A percentile compares a stretch with the other conserved stretches of the same genome.
These are phyloP conservation scores for Fusarium staphyleae DNA, from an alignment of 2,329 filamentous ascomycete genomes.

Conservation along the genomic window DNA sequence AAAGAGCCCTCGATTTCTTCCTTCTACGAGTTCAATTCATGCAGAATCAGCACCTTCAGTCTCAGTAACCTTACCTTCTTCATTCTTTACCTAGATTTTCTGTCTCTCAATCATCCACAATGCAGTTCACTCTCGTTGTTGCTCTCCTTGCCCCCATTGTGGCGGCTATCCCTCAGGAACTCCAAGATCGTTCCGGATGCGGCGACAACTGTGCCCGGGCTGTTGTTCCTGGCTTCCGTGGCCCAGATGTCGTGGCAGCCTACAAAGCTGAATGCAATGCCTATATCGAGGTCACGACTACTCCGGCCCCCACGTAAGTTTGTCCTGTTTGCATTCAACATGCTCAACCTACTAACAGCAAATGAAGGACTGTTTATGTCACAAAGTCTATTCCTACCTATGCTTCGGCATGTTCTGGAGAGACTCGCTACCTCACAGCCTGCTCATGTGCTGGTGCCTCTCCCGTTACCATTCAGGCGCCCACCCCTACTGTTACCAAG, in stretches of 20 bases:
- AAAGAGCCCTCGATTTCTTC: constrained; percentile 2
- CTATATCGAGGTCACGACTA: constrained; percentile 29
- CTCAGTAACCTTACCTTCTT: not conserved
- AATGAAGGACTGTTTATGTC: constrained; percentile 25
- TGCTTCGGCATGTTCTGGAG: constrained; percentile 33
- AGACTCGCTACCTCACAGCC: constrained; percentile 30
- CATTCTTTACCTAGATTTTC: not conserved
- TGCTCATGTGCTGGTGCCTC: constrained; percentile 30
- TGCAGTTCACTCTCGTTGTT: constrained; percentile 33
- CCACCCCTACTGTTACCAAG: constrained; percentile 30
- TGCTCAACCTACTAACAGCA: not conserved
- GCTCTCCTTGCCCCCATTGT: constrained; percentile 21
- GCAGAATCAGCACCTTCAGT: not conserved
- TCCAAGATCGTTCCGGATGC: constrained; percentile 23
- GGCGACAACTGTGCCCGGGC: constrained; percentile 33
- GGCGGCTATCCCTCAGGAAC: constrained; percentile 25
- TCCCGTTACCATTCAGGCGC: constrained; percentile 20
- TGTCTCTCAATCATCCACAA: not conserved
- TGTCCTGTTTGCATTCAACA: not conserved
- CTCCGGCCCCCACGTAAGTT: constrained; percentile 24
- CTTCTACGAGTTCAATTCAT: not conserved
- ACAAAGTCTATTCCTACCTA: constrained; percentile 34
- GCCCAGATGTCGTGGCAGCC: constrained; percentile 12
- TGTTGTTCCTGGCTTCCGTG: constrained; percentile 26
- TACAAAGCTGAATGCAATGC: constrained; percentile 30